These are phyloP conservation scores for Sphagnurus paluster DNA, from an alignment of 1,284 basidiomycete species.

Conservation along the genomic window DNA sequence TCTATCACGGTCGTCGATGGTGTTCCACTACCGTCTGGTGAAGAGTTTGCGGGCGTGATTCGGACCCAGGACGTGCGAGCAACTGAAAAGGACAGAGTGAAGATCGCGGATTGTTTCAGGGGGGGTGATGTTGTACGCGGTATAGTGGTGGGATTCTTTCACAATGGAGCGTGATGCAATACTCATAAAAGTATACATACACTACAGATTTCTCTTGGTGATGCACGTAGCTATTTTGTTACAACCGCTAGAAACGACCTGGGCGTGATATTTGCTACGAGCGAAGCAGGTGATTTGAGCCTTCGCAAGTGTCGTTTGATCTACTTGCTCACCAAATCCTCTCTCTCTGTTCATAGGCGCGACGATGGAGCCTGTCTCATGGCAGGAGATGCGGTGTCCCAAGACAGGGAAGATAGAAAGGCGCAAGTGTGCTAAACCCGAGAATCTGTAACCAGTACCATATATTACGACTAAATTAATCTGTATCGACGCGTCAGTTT, in stretches of 20 bases:
- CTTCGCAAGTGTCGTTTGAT: not conserved
- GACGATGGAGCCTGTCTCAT: constrained; percentile 82
- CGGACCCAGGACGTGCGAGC: constrained; percentile 89
- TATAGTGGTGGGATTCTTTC: constrained; percentile 70
- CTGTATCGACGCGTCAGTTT: constrained; percentile 1
- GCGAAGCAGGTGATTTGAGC: constrained; percentile 63
- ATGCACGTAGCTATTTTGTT: constrained; percentile 91
- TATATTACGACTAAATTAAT: not conserved
- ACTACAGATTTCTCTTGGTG: constrained; percentile 85
- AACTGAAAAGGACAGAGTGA: constrained; percentile 91
- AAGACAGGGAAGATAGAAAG: constrained; percentile 80
- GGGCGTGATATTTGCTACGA: constrained; percentile 88
- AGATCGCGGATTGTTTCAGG: constrained; percentile 92
- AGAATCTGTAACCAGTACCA: constrained; percentile 43
- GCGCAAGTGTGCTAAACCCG: constrained; percentile 89
- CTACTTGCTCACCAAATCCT: no score
- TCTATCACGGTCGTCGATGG: constrained; percentile 91
- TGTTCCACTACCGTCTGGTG: constrained; percentile 83
- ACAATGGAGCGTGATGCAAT: not conserved
- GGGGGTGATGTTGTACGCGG: constrained; percentile 96
- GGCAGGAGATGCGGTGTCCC: constrained; percentile 91
- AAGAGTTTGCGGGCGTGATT: constrained; percentile 93
- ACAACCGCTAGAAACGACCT: constrained; percentile 94
- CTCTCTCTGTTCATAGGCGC: constrained; percentile 46
- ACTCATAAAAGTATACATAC: not conserved